These are phyloP conservation scores for Suillus decipiens DNA, from an alignment of 768 basidiomycete species.

Conservation along the genomic window DNA sequence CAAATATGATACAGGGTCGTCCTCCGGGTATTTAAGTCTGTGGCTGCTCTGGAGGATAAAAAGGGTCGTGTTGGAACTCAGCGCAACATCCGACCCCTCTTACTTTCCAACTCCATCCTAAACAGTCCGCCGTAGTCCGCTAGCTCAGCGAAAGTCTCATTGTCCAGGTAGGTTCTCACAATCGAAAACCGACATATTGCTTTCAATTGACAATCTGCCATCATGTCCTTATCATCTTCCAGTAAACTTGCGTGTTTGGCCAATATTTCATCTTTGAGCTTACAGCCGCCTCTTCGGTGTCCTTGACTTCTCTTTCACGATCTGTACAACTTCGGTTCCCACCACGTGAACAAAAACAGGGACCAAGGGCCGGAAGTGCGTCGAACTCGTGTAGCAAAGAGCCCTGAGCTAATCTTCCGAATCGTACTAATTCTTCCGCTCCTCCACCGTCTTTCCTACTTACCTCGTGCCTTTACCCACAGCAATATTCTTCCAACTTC, in stretches of 20 bases:
- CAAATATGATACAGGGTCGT: conserved; percentile 4
- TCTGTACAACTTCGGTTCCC: conserved; percentile 32
- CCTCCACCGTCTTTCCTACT: conserved; percentile 19
- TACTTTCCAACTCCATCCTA: conserved; percentile 25
- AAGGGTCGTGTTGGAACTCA: conserved; percentile 25
- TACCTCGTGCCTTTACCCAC: conserved; percentile 11
- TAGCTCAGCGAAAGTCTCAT: conserved; percentile 37
- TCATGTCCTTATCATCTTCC: conserved; percentile 20
- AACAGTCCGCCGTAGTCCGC: conserved; percentile 39
- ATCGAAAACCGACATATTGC: not conserved
- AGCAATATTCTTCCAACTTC: conserved; percentile 12
- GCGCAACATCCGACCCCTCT: conserved; percentile 23
- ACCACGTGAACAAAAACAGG: conserved; percentile 35
- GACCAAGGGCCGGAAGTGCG: conserved; percentile 36
- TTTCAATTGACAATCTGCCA: conserved; percentile 25
- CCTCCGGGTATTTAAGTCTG: conserved; percentile 5
- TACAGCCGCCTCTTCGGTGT: conserved; percentile 19
- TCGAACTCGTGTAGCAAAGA: conserved; percentile 38
- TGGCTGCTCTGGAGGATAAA: conserved; percentile 7
- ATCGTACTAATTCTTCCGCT: conserved; percentile 30
- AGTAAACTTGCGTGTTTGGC: not conserved
- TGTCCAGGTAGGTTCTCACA: conserved; percentile 25
- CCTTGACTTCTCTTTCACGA: conserved; percentile 18
- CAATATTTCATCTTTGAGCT: conserved; percentile 15
- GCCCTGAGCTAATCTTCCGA: conserved; percentile 35